phyloP scores from a whole-genome alignment of 805 yeast species.

The Candida jianshihensis region DNA sequence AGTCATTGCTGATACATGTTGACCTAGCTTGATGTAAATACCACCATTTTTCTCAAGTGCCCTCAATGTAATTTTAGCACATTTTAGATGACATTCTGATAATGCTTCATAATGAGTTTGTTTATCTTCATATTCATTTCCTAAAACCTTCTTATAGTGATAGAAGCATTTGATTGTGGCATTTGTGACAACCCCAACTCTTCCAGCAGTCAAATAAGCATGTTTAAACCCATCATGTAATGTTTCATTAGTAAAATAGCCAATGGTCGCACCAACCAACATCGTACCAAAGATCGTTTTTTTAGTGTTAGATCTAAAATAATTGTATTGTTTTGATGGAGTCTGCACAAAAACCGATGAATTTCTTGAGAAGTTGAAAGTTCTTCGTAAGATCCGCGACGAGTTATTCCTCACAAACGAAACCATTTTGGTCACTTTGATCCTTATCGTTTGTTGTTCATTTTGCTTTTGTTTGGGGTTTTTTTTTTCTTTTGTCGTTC shows the following conservation, averaged over 20 bases:
- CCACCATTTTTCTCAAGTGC: slow-evolving; percentile 90
- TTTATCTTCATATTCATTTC: slow-evolving; percentile 31
- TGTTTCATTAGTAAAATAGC: slow-evolving; percentile 7
- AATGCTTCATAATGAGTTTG: slow-evolving; percentile 49
- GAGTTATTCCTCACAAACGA: background rate
- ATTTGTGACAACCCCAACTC: slow-evolving; percentile 55
- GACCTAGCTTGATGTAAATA: slow-evolving; percentile 88
- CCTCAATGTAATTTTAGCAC: slow-evolving; percentile 70
- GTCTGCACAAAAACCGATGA: background rate
- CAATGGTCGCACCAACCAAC: background rate
- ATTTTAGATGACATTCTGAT: slow-evolving; percentile 58
- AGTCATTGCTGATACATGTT: slow-evolving; percentile 87
- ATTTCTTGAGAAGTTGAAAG: background rate
- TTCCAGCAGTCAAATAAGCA: slow-evolving; percentile 44
- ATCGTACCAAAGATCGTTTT: background rate
- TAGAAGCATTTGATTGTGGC: slow-evolving; percentile 73
- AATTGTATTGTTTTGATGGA: background rate
- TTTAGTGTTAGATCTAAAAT: slow-evolving; percentile 1
- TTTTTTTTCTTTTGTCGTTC: too few relatives aligned
- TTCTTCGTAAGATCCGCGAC: background rate
- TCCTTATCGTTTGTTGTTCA: too few relatives aligned
- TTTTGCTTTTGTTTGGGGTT: too few relatives aligned
- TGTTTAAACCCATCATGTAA: slow-evolving; percentile 48
- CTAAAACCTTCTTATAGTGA: slow-evolving; percentile 55
- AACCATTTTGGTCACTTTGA: background rate